phyloP scores from a whole-genome alignment of 106 monocot species.

The Hemerocallis citrina region DNA sequence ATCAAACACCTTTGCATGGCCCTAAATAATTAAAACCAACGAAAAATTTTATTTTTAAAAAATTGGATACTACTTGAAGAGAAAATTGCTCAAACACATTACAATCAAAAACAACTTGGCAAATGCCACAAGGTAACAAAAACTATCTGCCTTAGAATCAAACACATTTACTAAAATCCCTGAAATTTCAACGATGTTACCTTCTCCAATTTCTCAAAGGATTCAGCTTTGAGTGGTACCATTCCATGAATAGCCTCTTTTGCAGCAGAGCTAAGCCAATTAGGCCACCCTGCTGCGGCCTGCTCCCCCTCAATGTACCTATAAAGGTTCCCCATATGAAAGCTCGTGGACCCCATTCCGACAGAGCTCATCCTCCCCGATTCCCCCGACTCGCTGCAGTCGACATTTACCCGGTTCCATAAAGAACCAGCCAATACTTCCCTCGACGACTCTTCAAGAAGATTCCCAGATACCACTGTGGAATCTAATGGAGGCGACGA shows the following conservation, averaged over 20 bases:
- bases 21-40: no score
- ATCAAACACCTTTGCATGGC: no score
- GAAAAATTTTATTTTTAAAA: no score
- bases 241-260: conserved; percentile 82
- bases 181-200: conserved; percentile 34
- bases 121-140: no score
- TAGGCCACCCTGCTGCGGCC: conserved; percentile 82
- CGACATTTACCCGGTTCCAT: conserved; percentile 16
- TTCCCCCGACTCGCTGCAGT: conserved; percentile 23
- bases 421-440: conserved; percentile 13
- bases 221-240: conserved; percentile 75
- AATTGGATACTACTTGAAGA: no score
- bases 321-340: conserved; percentile 45
- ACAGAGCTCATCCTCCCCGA: conserved; percentile 29
- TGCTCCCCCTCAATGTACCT: conserved; percentile 61
- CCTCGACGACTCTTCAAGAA: conserved; percentile 3
- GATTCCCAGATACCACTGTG: conserved; percentile 12
- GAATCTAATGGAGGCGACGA: conserved; percentile 43
- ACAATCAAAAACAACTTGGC: no score
- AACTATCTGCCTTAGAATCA: no score
- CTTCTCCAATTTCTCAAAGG: conserved; percentile 91
- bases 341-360: conserved; percentile 21
- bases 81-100: no score
- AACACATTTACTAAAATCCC: no score
- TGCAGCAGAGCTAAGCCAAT: conserved; percentile 68